Percentiles rank a stretch among this genome's conserved stretches.
Evolutionary conservation across 768 basidiomycete species (phyloP).

Genomic region (Kwoniella europaea): DNA sequence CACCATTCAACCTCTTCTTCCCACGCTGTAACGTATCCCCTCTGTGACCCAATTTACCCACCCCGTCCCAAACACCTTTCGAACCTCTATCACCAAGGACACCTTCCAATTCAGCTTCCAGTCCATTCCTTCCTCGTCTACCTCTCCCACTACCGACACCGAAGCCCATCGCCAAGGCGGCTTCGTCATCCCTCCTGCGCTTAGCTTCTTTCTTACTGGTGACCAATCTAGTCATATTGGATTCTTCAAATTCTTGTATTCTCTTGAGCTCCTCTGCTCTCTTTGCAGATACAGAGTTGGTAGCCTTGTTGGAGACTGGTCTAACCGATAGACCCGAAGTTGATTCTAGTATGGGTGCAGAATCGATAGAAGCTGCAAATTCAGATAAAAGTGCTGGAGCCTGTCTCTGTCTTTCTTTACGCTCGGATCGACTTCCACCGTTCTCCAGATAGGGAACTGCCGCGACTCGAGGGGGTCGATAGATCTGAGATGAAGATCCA

Average conservation of each 20-base stretch:
- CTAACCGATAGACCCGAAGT: slow-evolving; percentile 58
- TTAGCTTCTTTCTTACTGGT: slow-evolving; percentile 86
- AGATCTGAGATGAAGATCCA: slow-evolving; percentile 41
- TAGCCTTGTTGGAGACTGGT: slow-evolving; percentile 42
- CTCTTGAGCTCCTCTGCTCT: slow-evolving; percentile 79
- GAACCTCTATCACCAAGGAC: slow-evolving; percentile 54
- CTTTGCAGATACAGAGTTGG: slow-evolving; percentile 63
- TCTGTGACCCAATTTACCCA: slow-evolving; percentile 39
- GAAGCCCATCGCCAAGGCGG: slow-evolving; percentile 78
- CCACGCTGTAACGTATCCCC: slow-evolving; percentile 31
- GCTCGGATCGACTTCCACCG: slow-evolving; percentile 15
- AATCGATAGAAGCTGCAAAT: slow-evolving; percentile 53
- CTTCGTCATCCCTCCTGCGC: slow-evolving; percentile 77
- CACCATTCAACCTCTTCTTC: slow-evolving; percentile 19
- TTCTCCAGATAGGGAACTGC: slow-evolving; percentile 81
- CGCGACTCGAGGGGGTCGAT: slow-evolving; percentile 78
- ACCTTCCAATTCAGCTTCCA: slow-evolving; percentile 58
- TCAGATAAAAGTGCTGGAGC: slow-evolving; percentile 59
- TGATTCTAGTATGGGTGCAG: slow-evolving; percentile 56
- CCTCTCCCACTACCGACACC: slow-evolving; percentile 50
- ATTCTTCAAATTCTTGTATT: slow-evolving; percentile 89
- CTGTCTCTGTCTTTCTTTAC: slow-evolving; percentile 62
- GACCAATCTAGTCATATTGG: slow-evolving; percentile 86
- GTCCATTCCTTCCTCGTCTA: slow-evolving; percentile 52
- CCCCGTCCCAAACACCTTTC: slow-evolving; percentile 54